Evolutionary conservation across 768 basidiomycete genomes (phyloP).

Genomic region (Hygrocybe coccinea): DNA sequence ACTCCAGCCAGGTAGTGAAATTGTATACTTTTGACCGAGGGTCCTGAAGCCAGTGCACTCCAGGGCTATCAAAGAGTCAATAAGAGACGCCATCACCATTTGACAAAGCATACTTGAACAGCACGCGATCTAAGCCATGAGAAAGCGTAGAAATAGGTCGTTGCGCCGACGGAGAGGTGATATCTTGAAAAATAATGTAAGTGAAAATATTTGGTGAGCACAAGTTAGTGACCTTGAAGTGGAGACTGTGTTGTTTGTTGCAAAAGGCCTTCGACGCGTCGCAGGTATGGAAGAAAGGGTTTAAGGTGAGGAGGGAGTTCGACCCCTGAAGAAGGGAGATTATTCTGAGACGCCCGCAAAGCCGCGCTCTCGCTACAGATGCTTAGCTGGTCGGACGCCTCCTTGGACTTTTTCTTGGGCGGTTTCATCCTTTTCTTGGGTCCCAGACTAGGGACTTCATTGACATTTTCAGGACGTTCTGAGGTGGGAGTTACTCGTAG

Average conservation of each 20-base stretch:
- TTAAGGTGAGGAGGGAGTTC: constrained; percentile 10
- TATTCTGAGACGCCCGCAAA: too few species aligned
- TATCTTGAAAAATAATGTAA: constrained; percentile 32
- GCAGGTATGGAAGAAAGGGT: constrained; percentile 19
- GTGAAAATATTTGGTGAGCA: background rate
- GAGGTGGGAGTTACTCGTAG: background rate
- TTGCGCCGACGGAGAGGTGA: constrained; percentile 36
- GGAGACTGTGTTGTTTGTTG: constrained; percentile 15
- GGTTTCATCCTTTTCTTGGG: too few species aligned
- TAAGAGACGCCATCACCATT: background rate
- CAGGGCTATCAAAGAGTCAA: constrained; percentile 53
- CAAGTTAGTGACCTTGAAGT: constrained; percentile 38
- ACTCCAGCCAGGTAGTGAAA: constrained; percentile 66
- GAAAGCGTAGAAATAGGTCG: constrained; percentile 53
- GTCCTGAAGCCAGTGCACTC: constrained; percentile 85
- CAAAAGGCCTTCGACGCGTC: constrained; percentile 34
- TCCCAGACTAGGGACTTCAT: too few species aligned
- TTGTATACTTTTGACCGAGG: constrained; percentile 83
- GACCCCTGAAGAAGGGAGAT: background rate
- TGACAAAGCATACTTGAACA: constrained; percentile 60
- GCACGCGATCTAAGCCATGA: constrained; percentile 61
- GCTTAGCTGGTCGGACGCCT: too few species aligned
- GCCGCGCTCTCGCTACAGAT: too few species aligned
- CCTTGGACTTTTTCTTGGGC: too few species aligned
- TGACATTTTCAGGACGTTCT: background rate